Evolutionary conservation across 1,139 yeast species (phyloP), one percentile per base, ranked within the genome.

Genomic region (Diutina ranongensis): DNA sequence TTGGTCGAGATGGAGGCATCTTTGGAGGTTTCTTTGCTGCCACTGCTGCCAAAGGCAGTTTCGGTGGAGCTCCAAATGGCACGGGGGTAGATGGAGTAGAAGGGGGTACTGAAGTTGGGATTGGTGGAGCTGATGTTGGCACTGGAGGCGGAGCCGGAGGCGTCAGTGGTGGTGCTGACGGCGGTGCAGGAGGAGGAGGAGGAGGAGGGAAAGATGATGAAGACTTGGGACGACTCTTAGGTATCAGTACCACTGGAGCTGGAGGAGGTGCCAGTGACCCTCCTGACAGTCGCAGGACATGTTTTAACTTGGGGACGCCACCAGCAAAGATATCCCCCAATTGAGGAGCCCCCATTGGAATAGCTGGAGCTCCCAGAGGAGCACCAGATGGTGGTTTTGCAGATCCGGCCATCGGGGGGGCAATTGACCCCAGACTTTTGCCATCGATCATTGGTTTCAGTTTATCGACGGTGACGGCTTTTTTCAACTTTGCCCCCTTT

Each of bases 261-360:
- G 40, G 15, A 2, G 40, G 40, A 8, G 40, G 40, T 8, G 40
- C 31, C 9, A 25, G 28, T 4, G 27, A 15, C 15, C 18, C 4
- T 10, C 32, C 32, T 8, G 21, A n/a, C n/a, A n/a, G 13, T 13
- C 32, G 32, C 32, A 25, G 31, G 21, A 38, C 42, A n/a, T 22
- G 32, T 54, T 76, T 78, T 53, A 87, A 67, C 55, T 83, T 85
- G 8, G 96, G 95, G 60, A 87, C 73, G 1, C 95, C 95, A 10
- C 86, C 88, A 8, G 95, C 94, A 40, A 52, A 52, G 34, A 52
- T 46, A 27, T 50, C 54, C 67, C 40, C 68, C 65, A 46, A 54
- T 45, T 53, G 68, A 47, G 41, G 57, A 45, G 12, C 51, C 45
- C 22, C 55, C 18, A 8, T 21, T 19, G 54, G 48, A 15, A 49